Percentiles rank a stretch among this genome's conserved stretches.
Conservation (phyloP, 2,329 filamentous ascomycete species). For the Ambrosiella cleistominuta region DNA sequence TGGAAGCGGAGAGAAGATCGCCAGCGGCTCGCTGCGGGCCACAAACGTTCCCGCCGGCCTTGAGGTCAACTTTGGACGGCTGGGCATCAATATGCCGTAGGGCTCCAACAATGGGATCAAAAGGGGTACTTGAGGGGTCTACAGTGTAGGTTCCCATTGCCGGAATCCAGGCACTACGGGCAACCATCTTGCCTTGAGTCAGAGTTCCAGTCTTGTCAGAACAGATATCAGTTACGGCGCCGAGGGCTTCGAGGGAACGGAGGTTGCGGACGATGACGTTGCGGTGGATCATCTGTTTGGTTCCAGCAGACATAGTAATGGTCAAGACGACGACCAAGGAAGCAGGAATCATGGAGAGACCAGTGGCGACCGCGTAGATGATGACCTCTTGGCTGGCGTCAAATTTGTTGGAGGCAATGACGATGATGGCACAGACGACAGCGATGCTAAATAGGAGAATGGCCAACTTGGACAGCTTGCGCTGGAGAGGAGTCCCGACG, state of each 20-base stretch:
- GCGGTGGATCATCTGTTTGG: conserved; percentile 33
- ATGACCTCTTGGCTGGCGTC: conserved; percentile 39
- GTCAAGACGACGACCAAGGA: conserved; percentile 35
- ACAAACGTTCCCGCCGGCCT: conserved; percentile 17
- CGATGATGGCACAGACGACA: conserved; percentile 50
- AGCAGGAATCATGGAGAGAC: conserved; percentile 34
- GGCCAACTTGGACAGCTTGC: conserved; percentile 50
- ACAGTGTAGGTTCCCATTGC: conserved; percentile 39
- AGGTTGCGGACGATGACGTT: conserved; percentile 37
- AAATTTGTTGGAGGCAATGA: conserved; percentile 46
- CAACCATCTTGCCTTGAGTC: conserved; percentile 47
- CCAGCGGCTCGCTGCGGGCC: conserved; percentile 16
- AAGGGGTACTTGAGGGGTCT: conserved; percentile 34
- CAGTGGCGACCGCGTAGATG: conserved; percentile 32
- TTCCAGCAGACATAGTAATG: conserved; percentile 40
- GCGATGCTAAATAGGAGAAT: conserved; percentile 49
- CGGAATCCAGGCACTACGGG: conserved; percentile 40
- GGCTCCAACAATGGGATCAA: conserved; percentile 37
- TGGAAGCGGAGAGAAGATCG: conserved; percentile 25
- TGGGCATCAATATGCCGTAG: conserved; percentile 24
- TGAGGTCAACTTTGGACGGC: conserved; percentile 25
- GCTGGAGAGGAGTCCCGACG: conserved; percentile 51
- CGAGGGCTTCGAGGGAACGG: conserved; percentile 38
- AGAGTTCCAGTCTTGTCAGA: conserved; percentile 42
- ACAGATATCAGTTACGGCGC: conserved; percentile 40